Evolutionary conservation across 202 grass and related monocot species (phyloP), one percentile per base, ranked within the genome.

Genomic region (Zizania palustris): DNA sequence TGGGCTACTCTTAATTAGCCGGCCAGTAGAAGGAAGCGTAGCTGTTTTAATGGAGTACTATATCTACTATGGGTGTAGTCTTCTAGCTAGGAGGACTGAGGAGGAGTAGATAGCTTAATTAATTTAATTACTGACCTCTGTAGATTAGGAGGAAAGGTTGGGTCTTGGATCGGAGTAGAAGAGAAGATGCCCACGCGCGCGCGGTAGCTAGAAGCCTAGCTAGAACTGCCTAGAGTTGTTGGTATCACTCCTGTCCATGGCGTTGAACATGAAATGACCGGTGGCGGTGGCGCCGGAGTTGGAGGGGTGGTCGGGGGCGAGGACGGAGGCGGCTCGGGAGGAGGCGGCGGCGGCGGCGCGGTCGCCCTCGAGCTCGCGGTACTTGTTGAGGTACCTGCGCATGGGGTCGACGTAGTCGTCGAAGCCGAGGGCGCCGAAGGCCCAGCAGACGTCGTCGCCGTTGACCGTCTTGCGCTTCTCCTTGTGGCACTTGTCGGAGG

Each of bases 401-500:
- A 97, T 97, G 56, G 93, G 81, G 49, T 97, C 88, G 33, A 88
- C 90, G 65, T 93, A 97, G 70, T 93, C 90, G 45, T 97, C 93
- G 60, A 97, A 93, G 16, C 93, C 93, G 5, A 97, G 79, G 1
- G 88, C 84, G 75, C 67, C 80, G 72, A 97, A 86, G 72, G 93
- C 90, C 88, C 88, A 87, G 85, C 93, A 97, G 67, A 97, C 78
- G 73, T 97, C 93, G 65, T 93, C 93, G 65, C 93, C 93, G 80
- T 93, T 97, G 75, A 97, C 86, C 15, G 90, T 97, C 88, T 97
- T 93, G 69, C 93, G 84, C 84, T 97, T 97, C 86, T 93, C 91
- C 86, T 85, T 89, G 73, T 87, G 88, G 88, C 93, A 97, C 86
- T 91, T 93, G 85, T 91, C 93, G 18, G 93, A 93, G 13, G 93